Evolutionary conservation across 2,329 filamentous ascomycete genomes (phyloP).

Genomic region (Xylaria sp.): DNA sequence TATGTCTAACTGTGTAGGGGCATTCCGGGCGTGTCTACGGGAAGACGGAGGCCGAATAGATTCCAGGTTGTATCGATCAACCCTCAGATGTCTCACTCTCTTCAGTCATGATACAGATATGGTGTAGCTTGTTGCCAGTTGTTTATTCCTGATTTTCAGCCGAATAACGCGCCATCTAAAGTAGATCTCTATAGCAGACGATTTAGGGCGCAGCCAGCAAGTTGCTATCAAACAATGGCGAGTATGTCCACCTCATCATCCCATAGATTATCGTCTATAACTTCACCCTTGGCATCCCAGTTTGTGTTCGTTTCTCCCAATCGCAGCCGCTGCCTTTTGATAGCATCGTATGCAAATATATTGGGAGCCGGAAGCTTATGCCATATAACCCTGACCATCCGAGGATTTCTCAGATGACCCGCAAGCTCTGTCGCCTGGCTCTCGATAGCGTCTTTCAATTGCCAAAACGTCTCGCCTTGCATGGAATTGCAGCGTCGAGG

Average conservation of each 20-base stretch:
- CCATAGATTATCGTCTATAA: background rate
- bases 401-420: background rate
- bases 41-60: background rate
- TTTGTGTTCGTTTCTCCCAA: background rate
- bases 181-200: background rate
- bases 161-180: background rate
- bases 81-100: too few species aligned
- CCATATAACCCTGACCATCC: slow-evolving; percentile 3
- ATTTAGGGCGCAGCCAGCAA: background rate
- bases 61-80: background rate
- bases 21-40: background rate
- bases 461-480: slow-evolving; percentile 1
- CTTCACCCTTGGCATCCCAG: background rate
- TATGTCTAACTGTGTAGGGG: background rate
- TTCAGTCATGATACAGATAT: too few species aligned
- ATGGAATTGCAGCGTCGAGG: background rate
- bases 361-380: slow-evolving; percentile 2
- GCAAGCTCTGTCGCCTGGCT: background rate
- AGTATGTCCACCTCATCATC: background rate
- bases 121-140: background rate
- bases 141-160: background rate
- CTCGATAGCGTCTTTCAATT: slow-evolving; percentile 1
- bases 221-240: background rate
- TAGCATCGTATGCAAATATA: background rate
- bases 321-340: background rate